Evolutionary conservation across 2,329 filamentous ascomycete species (phyloP), one percentile per base, ranked within the genome.

Genomic region (Plectosphaerella sp.): DNA sequence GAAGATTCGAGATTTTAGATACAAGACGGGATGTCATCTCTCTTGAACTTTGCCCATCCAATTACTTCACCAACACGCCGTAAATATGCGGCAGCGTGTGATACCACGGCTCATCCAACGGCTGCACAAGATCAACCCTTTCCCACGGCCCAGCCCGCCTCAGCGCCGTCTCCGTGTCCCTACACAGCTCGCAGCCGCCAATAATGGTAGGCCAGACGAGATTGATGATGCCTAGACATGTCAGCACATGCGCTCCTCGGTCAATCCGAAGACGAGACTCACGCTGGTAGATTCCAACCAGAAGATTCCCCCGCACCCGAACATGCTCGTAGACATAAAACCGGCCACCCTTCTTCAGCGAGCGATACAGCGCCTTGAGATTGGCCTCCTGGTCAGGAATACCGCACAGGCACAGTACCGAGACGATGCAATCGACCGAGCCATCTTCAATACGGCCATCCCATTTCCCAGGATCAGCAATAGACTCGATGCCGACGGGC

Each of bases 251-350:
- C 22, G 14, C 10, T 15, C 9, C 11, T 14, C n/a, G 6, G 35
- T 16, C n/a, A 10, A 2, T 12, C 4, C 20, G 11, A 18, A 36
- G 25, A 7, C 2, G 8, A 36, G 22, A 70, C 78, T 68, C 59
- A 80, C 79, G 67, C 61, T 83, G 80, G 62, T 82, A 83, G 15
- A 68, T 49, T 12, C 60, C 55, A 59, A 82, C 69, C 22, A 66
- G 61, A 59, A 69, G 67, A 10, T 68, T 69, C 5, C 64, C 58
- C 43, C 68, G 66, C 48, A 64, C 66, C 51, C 65, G 62, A 39
- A 87, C 79, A 59, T 87, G 83, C 68, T 87, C 83, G 58, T 77
- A 86, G 1, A 82, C 74, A 55, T 84, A 82, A 82, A 82, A 86
- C 37, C 77, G 69, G 0, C 83, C 83, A 5, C 83, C 83, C 5